Evolutionary conservation across 2,329 filamentous ascomycete species (phyloP), one percentile per base, ranked within the genome.

Genomic region (Exophiala mesophila): DNA sequence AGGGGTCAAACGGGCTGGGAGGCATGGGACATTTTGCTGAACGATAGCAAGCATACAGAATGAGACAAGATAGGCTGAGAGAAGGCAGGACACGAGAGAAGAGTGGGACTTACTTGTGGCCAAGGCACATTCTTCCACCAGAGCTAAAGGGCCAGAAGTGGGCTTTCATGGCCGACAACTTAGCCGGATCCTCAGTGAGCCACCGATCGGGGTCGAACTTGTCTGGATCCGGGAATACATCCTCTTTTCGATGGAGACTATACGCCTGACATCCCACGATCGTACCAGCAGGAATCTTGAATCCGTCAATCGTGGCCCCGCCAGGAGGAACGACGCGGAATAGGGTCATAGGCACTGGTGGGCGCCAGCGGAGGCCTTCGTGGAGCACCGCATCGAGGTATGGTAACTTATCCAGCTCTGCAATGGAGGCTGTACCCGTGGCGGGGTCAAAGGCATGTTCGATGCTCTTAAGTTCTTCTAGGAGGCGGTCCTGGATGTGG

Each of bases 61-160:
- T n/a, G n/a, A n/a, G n/a, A n/a, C n/a, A n/a, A n/a, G n/a, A n/a
- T n/a, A n/a, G n/a, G n/a, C n/a, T n/a, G n/a, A n/a, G n/a, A n/a
- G n/a, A n/a, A n/a, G n/a, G n/a, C n/a, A n/a, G n/a, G n/a, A n/a
- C n/a, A n/a, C n/a, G n/a, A n/a, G n/a, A n/a, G n/a, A n/a, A n/a
- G 6, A 26, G 23, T 6, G 12, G 23, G 7, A 26, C 23, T 26
- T 26, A 26, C 23, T 26, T 6, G 23, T 26, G 23, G 13, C 68
- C 69, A 28, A 72, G 62, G 43, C 69, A 72, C 68, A 71, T 71
- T 19, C 69, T 56, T 2, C 67, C 67, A 17, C 69, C 69, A 39
- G 68, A 71, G 5, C 69, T 69, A 55, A 72, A 72, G 0, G 69
- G 67, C 69, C 69, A 72, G 51, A 72, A 71, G 66, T 68, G 71